A percentile compares a stretch with the other conserved stretches of the same genome.
Conservation (phyloP, 345 rosid genomes). For the Linum lewisii region DNA sequence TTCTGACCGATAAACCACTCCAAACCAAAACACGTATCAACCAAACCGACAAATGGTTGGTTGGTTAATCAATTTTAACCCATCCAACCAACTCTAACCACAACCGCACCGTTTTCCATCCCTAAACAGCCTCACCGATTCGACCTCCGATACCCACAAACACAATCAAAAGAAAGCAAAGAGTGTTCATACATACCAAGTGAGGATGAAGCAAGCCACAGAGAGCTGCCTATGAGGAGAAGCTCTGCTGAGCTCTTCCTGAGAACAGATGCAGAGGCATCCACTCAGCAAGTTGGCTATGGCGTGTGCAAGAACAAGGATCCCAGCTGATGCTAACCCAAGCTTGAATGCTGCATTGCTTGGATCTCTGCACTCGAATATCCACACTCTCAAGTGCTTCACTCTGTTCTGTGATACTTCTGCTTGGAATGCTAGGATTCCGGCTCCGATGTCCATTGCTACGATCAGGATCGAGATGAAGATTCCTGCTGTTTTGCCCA, state of each 20-base stretch:
- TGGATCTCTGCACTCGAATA: conserved; percentile 84
- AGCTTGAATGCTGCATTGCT: conserved; percentile 74
- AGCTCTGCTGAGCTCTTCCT: conserved; percentile 63
- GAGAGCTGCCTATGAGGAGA: conserved; percentile 66
- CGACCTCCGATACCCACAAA: not conserved
- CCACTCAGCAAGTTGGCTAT: conserved; percentile 66
- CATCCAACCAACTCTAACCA: too few species aligned
- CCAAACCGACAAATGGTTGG: too few species aligned
- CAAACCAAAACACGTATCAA: too few species aligned
- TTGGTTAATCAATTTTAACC: too few species aligned
- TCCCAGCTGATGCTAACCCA: conserved; percentile 67
- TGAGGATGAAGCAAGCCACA: conserved; percentile 53
- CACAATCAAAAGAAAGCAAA: not conserved
- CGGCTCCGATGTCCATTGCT: conserved; percentile 72
- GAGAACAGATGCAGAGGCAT: conserved; percentile 74
- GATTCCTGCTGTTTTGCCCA: conserved; percentile 55
- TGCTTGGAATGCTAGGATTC: conserved; percentile 82
- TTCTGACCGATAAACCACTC: too few species aligned
- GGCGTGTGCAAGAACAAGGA: conserved; percentile 58
- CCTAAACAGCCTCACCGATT: not conserved
- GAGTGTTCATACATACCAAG: conserved; percentile 46
- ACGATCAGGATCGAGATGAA: conserved; percentile 69
- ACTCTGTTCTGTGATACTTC: conserved; percentile 82
- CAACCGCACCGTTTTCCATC: too few species aligned
- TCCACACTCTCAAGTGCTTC: conserved; percentile 68